Conservation (phyloP, 306 rosid genomes). For the Vigna reflexopilosa region DNA sequence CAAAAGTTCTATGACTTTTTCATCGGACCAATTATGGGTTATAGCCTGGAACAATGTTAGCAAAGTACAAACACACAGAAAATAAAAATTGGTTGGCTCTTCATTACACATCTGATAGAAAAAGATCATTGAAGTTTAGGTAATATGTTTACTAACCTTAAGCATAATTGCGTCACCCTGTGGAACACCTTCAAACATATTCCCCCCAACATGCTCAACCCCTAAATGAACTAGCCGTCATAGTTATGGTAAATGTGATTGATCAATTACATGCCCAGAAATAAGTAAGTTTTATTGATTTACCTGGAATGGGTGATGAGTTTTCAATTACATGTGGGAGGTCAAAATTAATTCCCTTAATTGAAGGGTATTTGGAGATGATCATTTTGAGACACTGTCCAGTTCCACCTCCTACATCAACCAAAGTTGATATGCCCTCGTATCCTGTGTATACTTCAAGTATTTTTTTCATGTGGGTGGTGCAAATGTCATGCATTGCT, state of each 20-base stretch:
- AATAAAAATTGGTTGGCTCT: neutral
- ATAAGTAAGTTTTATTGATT: neutral
- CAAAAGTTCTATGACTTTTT: constrained; percentile 29
- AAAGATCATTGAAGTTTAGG: neutral
- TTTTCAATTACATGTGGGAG: constrained; percentile 52
- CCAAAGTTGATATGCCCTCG: constrained; percentile 46
- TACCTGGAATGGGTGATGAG: constrained; percentile 40
- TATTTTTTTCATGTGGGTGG: constrained; percentile 27
- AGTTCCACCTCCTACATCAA: constrained; percentile 55
- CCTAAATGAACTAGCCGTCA: constrained; percentile 14
- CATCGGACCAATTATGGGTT: constrained; percentile 41
- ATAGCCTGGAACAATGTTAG: constrained; percentile 22
- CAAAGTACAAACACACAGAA: neutral
- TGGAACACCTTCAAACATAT: constrained; percentile 44
- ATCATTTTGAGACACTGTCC: constrained; percentile 47
- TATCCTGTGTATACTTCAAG: constrained; percentile 45
- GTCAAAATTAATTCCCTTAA: constrained; percentile 53
- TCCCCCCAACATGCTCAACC: constrained; percentile 47
- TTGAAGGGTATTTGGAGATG: constrained; percentile 44
- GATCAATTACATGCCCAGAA: neutral
- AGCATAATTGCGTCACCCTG: constrained; percentile 48
- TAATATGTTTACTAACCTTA: constrained; percentile 37
- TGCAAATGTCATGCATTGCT: constrained; percentile 30
- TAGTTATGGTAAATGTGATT: neutral
- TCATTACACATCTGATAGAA: neutral